Percentiles rank a stretch among this genome's conserved stretches.
Evolutionary conservation across 2,329 filamentous ascomycete species (phyloP).

Genomic region (Venturia aucupariae): DNA sequence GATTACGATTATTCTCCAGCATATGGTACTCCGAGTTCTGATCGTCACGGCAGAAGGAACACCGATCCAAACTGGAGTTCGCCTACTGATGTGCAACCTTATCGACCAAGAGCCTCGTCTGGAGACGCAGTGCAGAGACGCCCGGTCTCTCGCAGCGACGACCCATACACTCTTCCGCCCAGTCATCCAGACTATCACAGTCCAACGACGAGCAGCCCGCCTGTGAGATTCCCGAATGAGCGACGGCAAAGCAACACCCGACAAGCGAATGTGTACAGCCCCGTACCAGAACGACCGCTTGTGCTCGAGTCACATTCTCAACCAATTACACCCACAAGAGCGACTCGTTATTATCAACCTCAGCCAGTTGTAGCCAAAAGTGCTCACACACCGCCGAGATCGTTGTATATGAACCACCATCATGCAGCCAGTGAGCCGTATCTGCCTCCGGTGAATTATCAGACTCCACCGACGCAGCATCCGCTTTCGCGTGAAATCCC

Average conservation of each 20-base stretch:
- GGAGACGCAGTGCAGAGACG: conserved; percentile 6
- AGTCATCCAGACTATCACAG: conserved; percentile 11
- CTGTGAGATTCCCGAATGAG: neutral
- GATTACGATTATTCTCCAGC: conserved; percentile 18
- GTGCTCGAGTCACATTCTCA: conserved; percentile 1
- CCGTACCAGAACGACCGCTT: neutral
- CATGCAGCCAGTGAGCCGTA: conserved; percentile 8
- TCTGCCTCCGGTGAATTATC: conserved; percentile 4
- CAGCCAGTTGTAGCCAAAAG: neutral
- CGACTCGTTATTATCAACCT: conserved; percentile 2
- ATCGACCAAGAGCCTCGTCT: conserved; percentile 11
- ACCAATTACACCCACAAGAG: conserved; percentile 4
- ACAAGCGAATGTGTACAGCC: neutral
- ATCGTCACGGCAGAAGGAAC: conserved; percentile 6
- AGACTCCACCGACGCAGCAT: conserved; percentile 11
- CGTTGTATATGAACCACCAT: conserved; percentile 2
- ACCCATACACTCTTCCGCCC: conserved; percentile 8
- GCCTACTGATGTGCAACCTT: neutral
- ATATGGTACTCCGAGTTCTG: neutral
- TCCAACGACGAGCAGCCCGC: conserved; percentile 8
- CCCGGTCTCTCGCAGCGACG: conserved; percentile 7
- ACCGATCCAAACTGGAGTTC: conserved; percentile 8
- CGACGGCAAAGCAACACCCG: neutral
- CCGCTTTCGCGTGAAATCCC: conserved; percentile 10
- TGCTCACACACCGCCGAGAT: neutral